phyloP scores from a whole-genome alignment of 139 green algal species.

The Eudorina sp. region DNA sequence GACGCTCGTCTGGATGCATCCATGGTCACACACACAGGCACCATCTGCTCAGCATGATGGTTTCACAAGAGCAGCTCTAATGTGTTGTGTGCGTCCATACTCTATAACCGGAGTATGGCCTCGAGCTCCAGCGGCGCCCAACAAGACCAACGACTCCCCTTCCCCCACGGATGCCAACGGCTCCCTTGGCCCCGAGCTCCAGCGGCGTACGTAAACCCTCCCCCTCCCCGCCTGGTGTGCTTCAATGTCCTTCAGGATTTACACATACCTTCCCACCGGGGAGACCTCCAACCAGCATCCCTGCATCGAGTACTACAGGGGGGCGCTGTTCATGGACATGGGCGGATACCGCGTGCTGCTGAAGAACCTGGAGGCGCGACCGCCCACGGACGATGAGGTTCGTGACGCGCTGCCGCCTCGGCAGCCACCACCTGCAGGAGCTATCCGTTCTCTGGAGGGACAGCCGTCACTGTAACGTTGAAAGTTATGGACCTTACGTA shows the following conservation, averaged over 20 bases:
- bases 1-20: background rate
- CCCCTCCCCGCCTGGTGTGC: background rate
- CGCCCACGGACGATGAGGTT: conserved; percentile 46
- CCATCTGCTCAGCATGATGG: too few species aligned
- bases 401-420: background rate
- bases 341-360: conserved; percentile 63
- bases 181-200: background rate
- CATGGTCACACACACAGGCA: too few species aligned
- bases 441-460: background rate
- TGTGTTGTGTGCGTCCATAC: too few species aligned
- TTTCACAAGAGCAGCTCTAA: too few species aligned
- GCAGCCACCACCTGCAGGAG: background rate
- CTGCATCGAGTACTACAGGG: conserved; percentile 73
- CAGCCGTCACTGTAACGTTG: background rate
- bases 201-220: background rate
- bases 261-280: conserved; percentile 54
- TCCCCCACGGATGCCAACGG: background rate
- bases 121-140: too few species aligned
- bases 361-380: conserved; percentile 22
- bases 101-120: too few species aligned
- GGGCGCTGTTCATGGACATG: conserved; percentile 79
- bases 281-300: conserved; percentile 67
- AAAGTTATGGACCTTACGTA: too few species aligned
- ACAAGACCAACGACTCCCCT: too few species aligned
- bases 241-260: conserved; percentile 42